phyloP scores from a whole-genome alignment of 208 protist genomes.

The Wallacemonas sp. region DNA sequence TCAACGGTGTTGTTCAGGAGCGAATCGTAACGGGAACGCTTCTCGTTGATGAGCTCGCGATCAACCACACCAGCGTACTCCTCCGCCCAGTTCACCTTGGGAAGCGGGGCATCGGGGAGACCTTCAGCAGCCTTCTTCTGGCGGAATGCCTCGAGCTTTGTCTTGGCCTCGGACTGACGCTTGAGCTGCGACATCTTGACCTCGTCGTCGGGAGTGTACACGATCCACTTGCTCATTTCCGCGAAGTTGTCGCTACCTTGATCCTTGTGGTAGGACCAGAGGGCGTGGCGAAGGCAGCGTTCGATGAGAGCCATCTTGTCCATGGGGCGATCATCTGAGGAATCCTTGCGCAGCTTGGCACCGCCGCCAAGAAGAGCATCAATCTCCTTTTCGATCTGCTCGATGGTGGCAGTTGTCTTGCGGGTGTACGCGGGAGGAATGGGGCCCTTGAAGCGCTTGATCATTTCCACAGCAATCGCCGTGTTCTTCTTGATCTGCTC shows the following conservation, averaged over 20 bases:
- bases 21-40: slow-evolving; percentile 87
- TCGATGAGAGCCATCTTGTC: slow-evolving; percentile 91
- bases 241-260: slow-evolving; percentile 85
- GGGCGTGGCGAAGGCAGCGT: slow-evolving; percentile 88
- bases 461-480: slow-evolving; percentile 89
- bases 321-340: slow-evolving; percentile 87
- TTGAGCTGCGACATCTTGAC: slow-evolving; percentile 70
- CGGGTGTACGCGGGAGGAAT: slow-evolving; percentile 76
- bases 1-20: slow-evolving; percentile 77
- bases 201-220: slow-evolving; percentile 91
- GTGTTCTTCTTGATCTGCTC: slow-evolving; percentile 90
- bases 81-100: slow-evolving; percentile 74
- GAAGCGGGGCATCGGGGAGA: slow-evolving; percentile 55
- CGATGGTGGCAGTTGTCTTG: slow-evolving; percentile 78
- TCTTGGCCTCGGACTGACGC: slow-evolving; percentile 75
- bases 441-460: slow-evolving; percentile 82
- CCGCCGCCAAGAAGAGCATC: slow-evolving; percentile 84
- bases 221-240: slow-evolving; percentile 89
- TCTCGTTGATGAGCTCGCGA: slow-evolving; percentile 87
- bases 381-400: slow-evolving; percentile 89
- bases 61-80: slow-evolving; percentile 81
- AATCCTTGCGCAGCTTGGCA: slow-evolving; percentile 66
- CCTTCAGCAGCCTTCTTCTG: slow-evolving; percentile 61
- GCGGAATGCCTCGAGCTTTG: slow-evolving; percentile 76
- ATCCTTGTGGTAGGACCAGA: slow-evolving; percentile 92